Base-by-base conservation (phyloP, 805 yeast genomes). In the Metschnikowia similis region DNA sequence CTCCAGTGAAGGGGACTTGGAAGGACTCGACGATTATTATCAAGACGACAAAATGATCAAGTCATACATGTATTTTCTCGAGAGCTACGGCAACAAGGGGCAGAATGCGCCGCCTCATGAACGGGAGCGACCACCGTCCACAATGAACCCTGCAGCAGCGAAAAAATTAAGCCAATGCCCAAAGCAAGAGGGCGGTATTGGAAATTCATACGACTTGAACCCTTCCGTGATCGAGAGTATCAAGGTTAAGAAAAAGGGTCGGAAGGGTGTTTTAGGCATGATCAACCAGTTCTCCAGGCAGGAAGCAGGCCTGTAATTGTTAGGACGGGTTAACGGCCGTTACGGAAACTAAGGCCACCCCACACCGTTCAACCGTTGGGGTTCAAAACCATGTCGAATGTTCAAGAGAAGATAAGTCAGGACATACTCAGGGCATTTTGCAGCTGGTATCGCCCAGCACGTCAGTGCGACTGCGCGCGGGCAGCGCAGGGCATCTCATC, bases 21-120 rank as follows among this genome's bases (percentile, higher is more conserved):
- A 54, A 50, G 63, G 62, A 14, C 56, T 63, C 17, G 70, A 74
- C 30, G 63, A 64, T 38, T 76, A 77, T 54, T 74, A 75, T 49
- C 81, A 81, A 49, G 94, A 90, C 59, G 90, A 84, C 54, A 91
- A 92, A 64, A 91, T 92, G 97, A 81, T 89, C 69, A 89, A 89
- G 59, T 89, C 96, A 0, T 91, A 89, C 64, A 72, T 91, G 69
- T 84, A 89, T 64, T 91, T 91, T 63, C 70, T 90, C 59, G 96
- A 90, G 60, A 88, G 90, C 58, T 90, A 90, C 66, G 91, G 84
- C 62, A 36, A 60, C 59, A 38, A 44, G 40, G 45, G 36, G 13
- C 47, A 32, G 29, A 35, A 34, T 11, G 41, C 42, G 13, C 26
- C 42, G 21, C 10, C 7, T 8, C 37, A n/a, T 28, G 34, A 30